Evolutionary conservation across 306 rosid genomes (phyloP).

Genomic region (Clitoria ternatea): DNA sequence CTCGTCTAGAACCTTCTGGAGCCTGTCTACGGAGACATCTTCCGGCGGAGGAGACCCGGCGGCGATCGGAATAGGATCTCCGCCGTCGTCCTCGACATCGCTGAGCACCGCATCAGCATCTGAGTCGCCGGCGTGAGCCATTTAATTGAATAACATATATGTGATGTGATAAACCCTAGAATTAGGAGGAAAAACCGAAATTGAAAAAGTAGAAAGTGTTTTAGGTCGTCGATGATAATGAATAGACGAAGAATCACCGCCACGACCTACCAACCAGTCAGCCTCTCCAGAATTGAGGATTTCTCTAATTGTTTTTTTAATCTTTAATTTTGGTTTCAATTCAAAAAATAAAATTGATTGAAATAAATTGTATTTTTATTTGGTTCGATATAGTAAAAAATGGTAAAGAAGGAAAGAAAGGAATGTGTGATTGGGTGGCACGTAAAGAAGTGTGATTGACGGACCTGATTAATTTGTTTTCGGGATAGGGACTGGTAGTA

Average conservation of each 20-base stretch:
- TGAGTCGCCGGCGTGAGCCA: conserved; percentile 62
- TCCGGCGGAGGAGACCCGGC: conserved; percentile 38
- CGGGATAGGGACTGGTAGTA: no score
- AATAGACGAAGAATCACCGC: conserved; percentile 14
- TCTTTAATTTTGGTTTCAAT: not conserved
- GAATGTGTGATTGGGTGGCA: not conserved
- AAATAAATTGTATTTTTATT: not conserved
- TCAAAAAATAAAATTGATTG: not conserved
- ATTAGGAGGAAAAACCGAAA: conserved; percentile 7
- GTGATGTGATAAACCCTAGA: conserved; percentile 41
- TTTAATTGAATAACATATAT: conserved; percentile 24
- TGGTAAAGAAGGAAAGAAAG: not conserved
- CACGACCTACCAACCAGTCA: conserved; percentile 24
- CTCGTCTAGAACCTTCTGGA: conserved; percentile 65
- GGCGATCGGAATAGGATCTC: conserved; percentile 49
- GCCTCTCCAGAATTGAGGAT: not conserved
- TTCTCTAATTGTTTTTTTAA: not conserved
- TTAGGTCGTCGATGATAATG: not conserved
- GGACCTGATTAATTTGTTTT: no score
- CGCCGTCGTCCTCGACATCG: conserved; percentile 83
- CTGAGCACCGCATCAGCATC: conserved; percentile 88
- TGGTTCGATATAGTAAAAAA: not conserved
- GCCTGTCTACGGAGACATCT: conserved; percentile 57
- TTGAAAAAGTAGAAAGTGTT: not conserved
- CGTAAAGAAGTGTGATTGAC: not conserved